Conservation (phyloP, 192 early-diverging fungal genomes). For the Umbelopsis vinacea region DNA sequence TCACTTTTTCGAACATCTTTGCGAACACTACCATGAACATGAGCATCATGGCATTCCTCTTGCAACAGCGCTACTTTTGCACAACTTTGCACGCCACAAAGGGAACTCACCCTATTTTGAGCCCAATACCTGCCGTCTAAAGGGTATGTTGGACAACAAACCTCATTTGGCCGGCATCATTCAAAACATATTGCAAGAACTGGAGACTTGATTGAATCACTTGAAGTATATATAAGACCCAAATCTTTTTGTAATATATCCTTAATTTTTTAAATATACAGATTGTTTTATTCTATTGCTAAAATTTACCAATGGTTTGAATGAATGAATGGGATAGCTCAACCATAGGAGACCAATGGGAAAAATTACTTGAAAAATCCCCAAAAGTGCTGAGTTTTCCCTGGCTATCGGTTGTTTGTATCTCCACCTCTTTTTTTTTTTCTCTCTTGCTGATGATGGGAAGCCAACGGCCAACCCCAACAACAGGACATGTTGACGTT, state of each 20-base stretch:
- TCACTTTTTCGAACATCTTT: conserved; percentile 36
- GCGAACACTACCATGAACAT: background rate
- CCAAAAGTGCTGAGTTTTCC: background rate
- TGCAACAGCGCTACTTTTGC: conserved; percentile 50
- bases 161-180: conserved; percentile 44
- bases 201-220: conserved; percentile 25
- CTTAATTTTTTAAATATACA: background rate
- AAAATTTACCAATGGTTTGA: too few relatives aligned
- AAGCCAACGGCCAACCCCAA: background rate
- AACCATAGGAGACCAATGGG: too few relatives aligned
- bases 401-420: background rate
- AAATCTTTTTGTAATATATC: background rate
- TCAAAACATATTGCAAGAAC: conserved; percentile 43
- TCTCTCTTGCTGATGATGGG: background rate
- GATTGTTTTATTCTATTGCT: too few relatives aligned
- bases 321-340: too few relatives aligned
- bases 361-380: too few relatives aligned
- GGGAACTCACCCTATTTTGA: conserved; percentile 47
- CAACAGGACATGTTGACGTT: conserved; percentile 16
- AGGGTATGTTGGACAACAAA: conserved; percentile 46
- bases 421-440: background rate
- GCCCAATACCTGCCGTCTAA: conserved; percentile 47
- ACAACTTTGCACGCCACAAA: conserved; percentile 49
- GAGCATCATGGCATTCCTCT: conserved; percentile 47
- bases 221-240: too few relatives aligned